A percentile compares a stretch with the other conserved stretches of the same genome.
phyloP scores from a whole-genome alignment of 768 basidiomycete species.

The Dioszegia aurantiaca region DNA sequence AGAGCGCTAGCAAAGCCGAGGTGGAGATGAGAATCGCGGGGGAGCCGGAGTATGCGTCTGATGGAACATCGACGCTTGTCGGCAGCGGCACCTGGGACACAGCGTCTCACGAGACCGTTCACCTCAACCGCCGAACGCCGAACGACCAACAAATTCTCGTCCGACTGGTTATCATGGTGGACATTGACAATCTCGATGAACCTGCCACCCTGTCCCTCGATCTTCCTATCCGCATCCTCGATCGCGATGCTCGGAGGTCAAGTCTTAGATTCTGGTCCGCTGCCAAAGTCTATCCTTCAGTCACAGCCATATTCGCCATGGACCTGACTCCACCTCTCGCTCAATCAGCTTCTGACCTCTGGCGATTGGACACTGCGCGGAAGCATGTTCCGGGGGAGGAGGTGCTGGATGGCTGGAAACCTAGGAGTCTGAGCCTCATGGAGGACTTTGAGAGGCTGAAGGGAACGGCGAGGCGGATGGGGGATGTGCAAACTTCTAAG shows the following conservation, averaged over 20 bases:
- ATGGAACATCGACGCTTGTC: slow-evolving; percentile 72
- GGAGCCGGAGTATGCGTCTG: slow-evolving; percentile 70
- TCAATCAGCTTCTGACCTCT: slow-evolving; percentile 80
- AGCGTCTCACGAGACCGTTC: slow-evolving; percentile 76
- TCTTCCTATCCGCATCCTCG: slow-evolving; percentile 75
- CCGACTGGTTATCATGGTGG: slow-evolving; percentile 72
- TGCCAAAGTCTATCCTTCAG: slow-evolving; percentile 71
- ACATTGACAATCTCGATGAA: slow-evolving; percentile 76
- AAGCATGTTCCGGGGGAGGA: slow-evolving; percentile 96
- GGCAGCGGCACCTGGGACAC: slow-evolving; percentile 88
- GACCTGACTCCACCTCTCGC: slow-evolving; percentile 78
- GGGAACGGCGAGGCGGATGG: slow-evolving; percentile 68
- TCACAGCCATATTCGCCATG: slow-evolving; percentile 79
- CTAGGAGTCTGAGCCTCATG: slow-evolving; percentile 81
- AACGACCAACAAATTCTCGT: slow-evolving; percentile 74
- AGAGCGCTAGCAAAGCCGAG: slow-evolving; percentile 47
- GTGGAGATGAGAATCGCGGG: slow-evolving; percentile 68
- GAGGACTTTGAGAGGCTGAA: slow-evolving; percentile 78
- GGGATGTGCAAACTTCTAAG: slow-evolving; percentile 85
- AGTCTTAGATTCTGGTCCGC: slow-evolving; percentile 76
- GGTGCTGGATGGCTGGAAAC: slow-evolving; percentile 73
- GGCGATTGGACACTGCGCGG: slow-evolving; percentile 89
- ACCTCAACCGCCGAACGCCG: slow-evolving; percentile 74
- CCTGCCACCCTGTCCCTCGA: slow-evolving; percentile 88
- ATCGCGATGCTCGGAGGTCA: slow-evolving; percentile 79